Base-by-base conservation (phyloP, 139 green algal genomes). In the Asterochloris sp. region DNA sequence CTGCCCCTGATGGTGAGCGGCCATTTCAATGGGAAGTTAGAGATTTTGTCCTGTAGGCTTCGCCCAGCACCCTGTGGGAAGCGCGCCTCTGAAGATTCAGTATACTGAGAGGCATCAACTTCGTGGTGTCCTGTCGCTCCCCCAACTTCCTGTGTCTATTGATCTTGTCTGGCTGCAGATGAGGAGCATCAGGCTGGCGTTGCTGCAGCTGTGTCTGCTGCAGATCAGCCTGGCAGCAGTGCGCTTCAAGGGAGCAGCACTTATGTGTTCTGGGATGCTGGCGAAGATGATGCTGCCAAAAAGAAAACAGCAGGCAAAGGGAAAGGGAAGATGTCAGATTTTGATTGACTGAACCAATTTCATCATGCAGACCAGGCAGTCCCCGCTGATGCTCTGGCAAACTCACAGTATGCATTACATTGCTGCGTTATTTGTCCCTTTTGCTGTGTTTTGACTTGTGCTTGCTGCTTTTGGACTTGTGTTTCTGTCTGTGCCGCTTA, bases 401-500 rank as follows among this genome's bases (percentile, higher is more conserved):
- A 71, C 66, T 26, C 1, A 24, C 10, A 8, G 2, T 8, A 26
- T 21, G 21, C 66, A 71, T 21, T 13, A 24, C 21, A 24, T 71
- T 24, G 17, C 19, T 26, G 21, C 66, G 9, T 8, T 24, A 71
- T 71, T 71, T 71, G 8, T 71, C 17, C 19, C 21, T 24, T 71
- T 21, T 21, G 66, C 66, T 24, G 17, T 71, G 66, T 24, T 78
- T 62, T 83, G 19, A 77, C 12, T 77, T 71, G 64, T 73, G 66
- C 78, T 80, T 88, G 74, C 78, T 77, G 68, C 60, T 66, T 29
- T 82, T 82, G 69, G 69, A 26, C 67, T 66, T 74, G 78, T 28
- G 27, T n/a, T 74, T 74, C 67, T 85, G 81, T 62, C 78, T 77
- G 64, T 85, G 78, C 75, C 82, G 78, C 66, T 76, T 77, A 11